Evolutionary conservation across 148 eudicot species (phyloP).

Genomic region (Rhododendron williamsianum): DNA sequence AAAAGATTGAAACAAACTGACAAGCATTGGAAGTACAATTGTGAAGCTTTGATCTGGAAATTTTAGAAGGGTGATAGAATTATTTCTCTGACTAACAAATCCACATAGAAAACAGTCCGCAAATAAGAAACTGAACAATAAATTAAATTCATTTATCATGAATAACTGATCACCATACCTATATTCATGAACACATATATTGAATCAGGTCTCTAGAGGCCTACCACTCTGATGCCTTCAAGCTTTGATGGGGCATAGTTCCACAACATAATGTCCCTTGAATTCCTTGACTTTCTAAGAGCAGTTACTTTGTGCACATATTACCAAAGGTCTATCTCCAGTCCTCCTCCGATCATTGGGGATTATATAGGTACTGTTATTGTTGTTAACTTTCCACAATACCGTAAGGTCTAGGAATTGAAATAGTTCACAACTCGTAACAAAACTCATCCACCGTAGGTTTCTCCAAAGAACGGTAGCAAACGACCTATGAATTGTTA

Average conservation of each 20-base stretch:
- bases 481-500: background rate
- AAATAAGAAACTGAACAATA: background rate
- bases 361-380: too few relatives aligned
- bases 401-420: background rate
- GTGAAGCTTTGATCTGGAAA: slow-evolving; percentile 12
- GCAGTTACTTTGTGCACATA: too few relatives aligned
- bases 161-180: background rate
- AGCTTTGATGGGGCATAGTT: too few relatives aligned
- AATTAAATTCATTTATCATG: background rate
- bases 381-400: background rate
- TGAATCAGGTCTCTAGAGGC: too few relatives aligned
- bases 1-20: too few relatives aligned
- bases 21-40: too few relatives aligned
- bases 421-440: background rate
- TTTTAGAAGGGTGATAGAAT: background rate
- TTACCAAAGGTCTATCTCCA: too few relatives aligned
- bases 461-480: background rate
- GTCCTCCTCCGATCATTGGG: too few relatives aligned
- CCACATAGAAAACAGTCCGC: background rate
- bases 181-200: too few relatives aligned
- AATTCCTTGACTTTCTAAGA: too few relatives aligned
- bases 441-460: background rate
- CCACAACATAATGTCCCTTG: too few relatives aligned
- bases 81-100: background rate
- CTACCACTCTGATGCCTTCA: too few relatives aligned